Conservation (phyloP, 2,329 filamentous ascomycete species). For the Colletotrichum chrysophilum region DNA sequence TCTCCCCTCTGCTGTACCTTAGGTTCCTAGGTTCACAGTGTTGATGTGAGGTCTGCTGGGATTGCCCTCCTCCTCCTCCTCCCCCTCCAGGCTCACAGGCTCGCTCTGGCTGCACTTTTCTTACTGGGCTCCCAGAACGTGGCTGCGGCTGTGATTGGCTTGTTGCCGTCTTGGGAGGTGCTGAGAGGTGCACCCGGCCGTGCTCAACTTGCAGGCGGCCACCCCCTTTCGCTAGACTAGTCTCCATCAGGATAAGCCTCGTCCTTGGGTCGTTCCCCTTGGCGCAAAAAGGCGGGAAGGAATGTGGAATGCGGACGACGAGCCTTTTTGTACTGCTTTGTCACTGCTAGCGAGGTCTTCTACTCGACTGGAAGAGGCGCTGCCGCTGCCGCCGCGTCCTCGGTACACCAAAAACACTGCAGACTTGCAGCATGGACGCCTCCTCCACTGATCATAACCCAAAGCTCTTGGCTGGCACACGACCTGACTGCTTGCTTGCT, state of each 20-base stretch:
- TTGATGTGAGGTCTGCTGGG: not conserved
- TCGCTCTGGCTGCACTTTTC: not conserved
- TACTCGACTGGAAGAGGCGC: not conserved
- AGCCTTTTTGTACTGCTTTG: not conserved
- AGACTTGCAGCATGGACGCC: not conserved
- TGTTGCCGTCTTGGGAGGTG: not conserved
- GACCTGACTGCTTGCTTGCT: not conserved
- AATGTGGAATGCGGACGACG: not conserved
- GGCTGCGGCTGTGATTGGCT: slow-evolving; percentile 5
- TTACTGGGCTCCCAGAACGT: not conserved
- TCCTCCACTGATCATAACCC: not conserved
- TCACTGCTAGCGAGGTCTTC: not conserved
- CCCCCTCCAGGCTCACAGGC: too few relatives aligned
- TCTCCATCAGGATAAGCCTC: not conserved
- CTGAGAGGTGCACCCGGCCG: not conserved
- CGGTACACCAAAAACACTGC: not conserved
- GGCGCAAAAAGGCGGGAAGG: slow-evolving; percentile 11
- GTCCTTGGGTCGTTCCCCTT: not conserved
- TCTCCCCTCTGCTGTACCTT: not conserved
- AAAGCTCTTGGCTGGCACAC: not conserved
- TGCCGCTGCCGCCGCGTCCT: not conserved
- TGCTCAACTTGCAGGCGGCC: not conserved
- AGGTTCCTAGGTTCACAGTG: not conserved
- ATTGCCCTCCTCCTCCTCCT: not conserved
- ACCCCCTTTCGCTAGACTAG: not conserved